A percentile compares a stretch with the other conserved stretches of the same genome.
phyloP scores from a whole-genome alignment of 305 asterid species.

The Withania somnifera region DNA sequence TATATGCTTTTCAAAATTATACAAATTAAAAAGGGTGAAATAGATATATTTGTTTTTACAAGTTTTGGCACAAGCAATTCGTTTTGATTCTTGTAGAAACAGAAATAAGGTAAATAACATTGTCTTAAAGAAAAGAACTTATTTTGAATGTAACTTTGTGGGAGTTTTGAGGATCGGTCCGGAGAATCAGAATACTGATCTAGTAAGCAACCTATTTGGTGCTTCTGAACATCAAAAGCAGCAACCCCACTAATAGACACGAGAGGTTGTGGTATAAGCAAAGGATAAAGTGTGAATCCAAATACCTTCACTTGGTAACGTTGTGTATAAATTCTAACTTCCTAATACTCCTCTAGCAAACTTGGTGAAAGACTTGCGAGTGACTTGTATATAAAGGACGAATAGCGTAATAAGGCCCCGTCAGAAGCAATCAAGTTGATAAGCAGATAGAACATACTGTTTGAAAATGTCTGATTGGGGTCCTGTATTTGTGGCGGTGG shows the following conservation, averaged over 20 bases:
- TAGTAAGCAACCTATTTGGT: conserved; percentile 4
- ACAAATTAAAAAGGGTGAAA: not conserved
- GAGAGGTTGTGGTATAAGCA: not conserved
- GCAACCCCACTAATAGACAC: not conserved
- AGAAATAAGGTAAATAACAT: not conserved
- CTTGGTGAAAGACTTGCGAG: no score
- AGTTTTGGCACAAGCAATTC: not conserved
- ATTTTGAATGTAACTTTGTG: not conserved
- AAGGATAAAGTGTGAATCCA: conserved; percentile 11
- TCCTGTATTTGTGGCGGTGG: conserved; percentile 74
- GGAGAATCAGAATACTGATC: conserved; percentile 3
- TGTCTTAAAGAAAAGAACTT: not conserved
- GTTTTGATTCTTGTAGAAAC: not conserved
- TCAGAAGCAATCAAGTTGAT: no score
- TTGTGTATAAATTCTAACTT: not conserved
- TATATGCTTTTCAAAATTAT: not conserved
- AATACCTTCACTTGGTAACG: conserved; percentile 23
- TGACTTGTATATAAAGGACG: no score
- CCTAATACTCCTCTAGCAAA: not conserved
- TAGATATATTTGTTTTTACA: not conserved
- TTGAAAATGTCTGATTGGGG: conserved; percentile 83
- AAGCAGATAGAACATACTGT: no score
- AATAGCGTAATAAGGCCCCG: not conserved
- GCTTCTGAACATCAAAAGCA: not conserved
- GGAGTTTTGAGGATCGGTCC: not conserved